phyloP scores from a whole-genome alignment of 208 protist species.

The Wallacemonas sp. region DNA sequence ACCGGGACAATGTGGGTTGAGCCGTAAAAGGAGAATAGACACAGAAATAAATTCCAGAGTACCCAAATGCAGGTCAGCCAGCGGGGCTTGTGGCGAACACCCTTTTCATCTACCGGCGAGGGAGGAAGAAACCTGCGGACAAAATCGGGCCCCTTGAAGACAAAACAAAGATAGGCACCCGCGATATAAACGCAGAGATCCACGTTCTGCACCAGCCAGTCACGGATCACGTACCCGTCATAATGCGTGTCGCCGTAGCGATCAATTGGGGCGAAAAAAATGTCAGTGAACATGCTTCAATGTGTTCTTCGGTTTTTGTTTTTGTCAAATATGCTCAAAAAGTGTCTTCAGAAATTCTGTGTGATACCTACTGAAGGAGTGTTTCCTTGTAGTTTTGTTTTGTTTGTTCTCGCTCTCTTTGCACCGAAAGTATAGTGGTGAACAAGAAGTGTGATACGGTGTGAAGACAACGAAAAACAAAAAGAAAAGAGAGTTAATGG shows the following conservation, averaged over 20 bases:
- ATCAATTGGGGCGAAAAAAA: slow-evolving; percentile 31
- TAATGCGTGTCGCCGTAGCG: slow-evolving; percentile 53
- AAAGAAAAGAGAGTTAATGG: no score
- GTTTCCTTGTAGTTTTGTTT: no score
- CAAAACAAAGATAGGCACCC: slow-evolving; percentile 45
- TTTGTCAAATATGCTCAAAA: no score
- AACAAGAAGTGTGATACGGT: no score
- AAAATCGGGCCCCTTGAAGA: slow-evolving; percentile 37
- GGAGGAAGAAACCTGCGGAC: slow-evolving; percentile 28
- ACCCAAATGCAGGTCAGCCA: slow-evolving; percentile 42
- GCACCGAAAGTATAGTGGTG: no score
- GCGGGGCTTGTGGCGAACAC: slow-evolving; percentile 34
- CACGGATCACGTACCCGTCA: slow-evolving; percentile 59
- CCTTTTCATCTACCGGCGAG: slow-evolving; percentile 23
- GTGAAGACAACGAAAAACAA: no score
- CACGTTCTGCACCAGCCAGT: slow-evolving; percentile 55
- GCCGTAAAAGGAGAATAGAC: slow-evolving; percentile 81
- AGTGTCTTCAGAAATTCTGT: no score
- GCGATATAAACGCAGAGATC: slow-evolving; percentile 60
- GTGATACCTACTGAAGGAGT: no score
- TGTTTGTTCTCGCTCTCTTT: no score
- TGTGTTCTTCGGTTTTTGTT: background rate
- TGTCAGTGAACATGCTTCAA: background rate
- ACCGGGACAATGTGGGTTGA: slow-evolving; percentile 56
- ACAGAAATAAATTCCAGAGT: slow-evolving; percentile 92